Conservation (phyloP, 257 asterid species). For the Fraxinus americana region DNA sequence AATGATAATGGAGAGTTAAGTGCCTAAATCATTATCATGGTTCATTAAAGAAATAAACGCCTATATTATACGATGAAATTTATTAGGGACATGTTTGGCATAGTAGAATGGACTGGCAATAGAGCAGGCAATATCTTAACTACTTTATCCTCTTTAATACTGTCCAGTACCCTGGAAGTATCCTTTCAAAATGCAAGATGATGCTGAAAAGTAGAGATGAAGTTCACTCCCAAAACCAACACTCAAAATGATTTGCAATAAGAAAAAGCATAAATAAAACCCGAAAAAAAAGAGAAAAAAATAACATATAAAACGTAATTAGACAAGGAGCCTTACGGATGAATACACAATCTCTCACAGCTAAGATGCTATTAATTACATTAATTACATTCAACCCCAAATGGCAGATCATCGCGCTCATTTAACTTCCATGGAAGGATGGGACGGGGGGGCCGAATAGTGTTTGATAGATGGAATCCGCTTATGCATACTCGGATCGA, state of each 20-base stretch:
- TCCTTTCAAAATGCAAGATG: background rate
- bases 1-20: background rate
- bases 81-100: background rate
- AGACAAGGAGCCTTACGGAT: background rate
- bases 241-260: background rate
- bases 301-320: background rate
- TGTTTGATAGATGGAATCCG: slow-evolving; percentile 88
- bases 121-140: background rate
- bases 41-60: background rate
- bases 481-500: slow-evolving; percentile 68
- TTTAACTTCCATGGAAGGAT: slow-evolving; percentile 66
- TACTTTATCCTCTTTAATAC: background rate
- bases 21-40: background rate
- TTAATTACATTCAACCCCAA: slow-evolving; percentile 33
- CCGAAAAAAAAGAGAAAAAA: too few relatives aligned
- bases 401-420: slow-evolving; percentile 45
- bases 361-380: too few relatives aligned
- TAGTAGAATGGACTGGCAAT: background rate
- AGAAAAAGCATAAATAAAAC: background rate
- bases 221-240: background rate
- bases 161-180: background rate
- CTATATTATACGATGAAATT: background rate
- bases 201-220: background rate
- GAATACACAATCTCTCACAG: background rate
- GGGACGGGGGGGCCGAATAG: slow-evolving; percentile 95